Evolutionary conservation across 257 asterid species (phyloP).

Genomic region (Primulina eburnea): DNA sequence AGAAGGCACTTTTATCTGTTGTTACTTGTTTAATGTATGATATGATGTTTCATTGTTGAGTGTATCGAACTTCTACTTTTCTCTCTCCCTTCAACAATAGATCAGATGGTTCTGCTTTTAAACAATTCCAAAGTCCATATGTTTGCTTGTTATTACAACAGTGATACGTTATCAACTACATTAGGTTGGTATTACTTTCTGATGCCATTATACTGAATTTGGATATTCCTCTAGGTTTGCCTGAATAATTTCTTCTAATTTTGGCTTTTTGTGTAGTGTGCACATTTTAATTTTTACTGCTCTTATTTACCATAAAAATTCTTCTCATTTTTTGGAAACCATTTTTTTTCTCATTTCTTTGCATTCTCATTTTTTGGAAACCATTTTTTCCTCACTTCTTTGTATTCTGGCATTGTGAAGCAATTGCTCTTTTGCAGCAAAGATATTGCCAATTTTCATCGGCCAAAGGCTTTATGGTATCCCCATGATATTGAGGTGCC

Average conservation of each 20-base stretch:
- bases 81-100: not conserved
- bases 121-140: not conserved
- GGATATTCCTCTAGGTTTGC: constrained; percentile 4
- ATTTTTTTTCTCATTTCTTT: constrained; percentile 2
- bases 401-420: constrained; percentile 29
- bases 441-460: constrained; percentile 96
- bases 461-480: constrained; percentile 93
- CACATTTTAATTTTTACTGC: constrained; percentile 12
- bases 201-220: constrained; percentile 6
- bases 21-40: constrained; percentile 15
- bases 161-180: not conserved
- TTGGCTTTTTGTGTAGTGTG: not conserved
- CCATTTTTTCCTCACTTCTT: constrained; percentile 15
- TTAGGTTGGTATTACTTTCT: constrained; percentile 6
- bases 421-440: constrained; percentile 62
- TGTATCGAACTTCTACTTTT: not conserved
- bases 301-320: constrained; percentile 23
- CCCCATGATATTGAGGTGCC: constrained; percentile 98
- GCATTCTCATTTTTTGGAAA: not conserved
- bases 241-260: not conserved
- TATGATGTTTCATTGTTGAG: constrained; percentile 16
- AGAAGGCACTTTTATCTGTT: constrained; percentile 27
- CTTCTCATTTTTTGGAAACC: constrained; percentile 15
- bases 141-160: too few relatives aligned
- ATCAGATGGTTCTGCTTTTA: not conserved